Base-by-base conservation (phyloP, 2,329 filamentous ascomycete genomes). In the Dactylellina drechsleri region DNA sequence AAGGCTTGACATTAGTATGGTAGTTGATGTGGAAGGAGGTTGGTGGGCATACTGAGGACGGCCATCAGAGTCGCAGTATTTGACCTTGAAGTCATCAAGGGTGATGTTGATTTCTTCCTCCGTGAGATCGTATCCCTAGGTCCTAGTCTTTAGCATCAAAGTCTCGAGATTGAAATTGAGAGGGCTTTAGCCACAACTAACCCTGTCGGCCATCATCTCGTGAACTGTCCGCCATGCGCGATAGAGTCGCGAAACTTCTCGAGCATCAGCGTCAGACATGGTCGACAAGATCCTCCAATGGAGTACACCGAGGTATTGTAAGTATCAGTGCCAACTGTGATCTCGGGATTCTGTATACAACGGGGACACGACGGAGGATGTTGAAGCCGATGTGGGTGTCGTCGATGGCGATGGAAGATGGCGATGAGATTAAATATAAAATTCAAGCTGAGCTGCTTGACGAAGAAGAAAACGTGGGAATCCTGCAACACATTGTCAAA, bases 121-220 rank as follows among this genome's bases (percentile, higher is more conserved):
- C 43, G 91, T 87, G 49, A 99, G 87, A 81, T 96, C 91, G 84
- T 99, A 99, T 80, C 96, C 95, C 93, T 97, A 82, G 16, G 59
- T 62, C 3, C 77, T 76, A 66, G 43, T 13, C 26, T 58, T 73
- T 23, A 73, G 54, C 52, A 49, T 56, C 6, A 28, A n/a, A 31
- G 40, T 7, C 31, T 16, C 50, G 23, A 26, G 18, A 8, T 75
- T 70, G 53, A 18, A 76, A 66, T 77, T 71, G 78, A 77, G 74
- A 76, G 50, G 36, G 59, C 53, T 60, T 50, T 41, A 50, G 80
- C n/a, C 6, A 68, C 23, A 23, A 23, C 91, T 80, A 87, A 97
- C 93, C 82, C 94, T 85, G 83, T 98, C 95, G 76, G 87, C 86
- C 79, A 95, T 90, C 94, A 99, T 96, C 86, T 99, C 92, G 83